Evolutionary conservation across 768 basidiomycete species (phyloP).

Genomic region (Collybia mongolica): DNA sequence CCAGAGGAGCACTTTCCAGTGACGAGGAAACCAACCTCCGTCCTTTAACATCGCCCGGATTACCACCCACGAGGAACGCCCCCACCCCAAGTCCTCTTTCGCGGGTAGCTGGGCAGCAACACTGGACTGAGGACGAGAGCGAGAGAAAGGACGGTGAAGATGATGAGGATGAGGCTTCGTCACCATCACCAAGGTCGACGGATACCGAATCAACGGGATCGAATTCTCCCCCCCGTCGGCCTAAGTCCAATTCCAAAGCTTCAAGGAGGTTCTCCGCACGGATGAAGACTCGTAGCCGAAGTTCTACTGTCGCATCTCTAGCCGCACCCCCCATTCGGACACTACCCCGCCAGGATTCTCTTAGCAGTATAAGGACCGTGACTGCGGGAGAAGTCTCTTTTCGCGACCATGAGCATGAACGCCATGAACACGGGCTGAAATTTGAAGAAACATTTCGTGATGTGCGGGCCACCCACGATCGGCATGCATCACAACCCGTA

Average conservation of each 20-base stretch:
- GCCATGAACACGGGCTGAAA: constrained; percentile 15
- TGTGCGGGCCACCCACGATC: constrained; percentile 22
- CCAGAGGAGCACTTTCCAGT: constrained; percentile 27
- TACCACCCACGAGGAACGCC: constrained; percentile 24
- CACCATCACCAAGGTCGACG: constrained; percentile 66
- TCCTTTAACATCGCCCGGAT: constrained; percentile 32
- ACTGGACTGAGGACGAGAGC: constrained; percentile 53
- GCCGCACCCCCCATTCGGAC: constrained; percentile 33
- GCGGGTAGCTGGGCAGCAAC: constrained; percentile 49
- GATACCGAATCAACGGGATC: constrained; percentile 55
- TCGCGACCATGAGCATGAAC: constrained; percentile 23
- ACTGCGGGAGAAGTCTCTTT: constrained; percentile 51
- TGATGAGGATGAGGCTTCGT: constrained; percentile 50
- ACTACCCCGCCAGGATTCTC: constrained; percentile 46
- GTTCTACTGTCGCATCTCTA: constrained; percentile 66
- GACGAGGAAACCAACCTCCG: constrained; percentile 31
- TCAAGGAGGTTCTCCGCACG: constrained; percentile 29
- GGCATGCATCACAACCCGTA: constrained; percentile 27
- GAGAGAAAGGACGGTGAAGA: constrained; percentile 29
- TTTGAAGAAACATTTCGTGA: constrained; percentile 27
- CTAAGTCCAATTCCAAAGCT: constrained; percentile 30
- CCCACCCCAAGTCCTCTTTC: constrained; percentile 69
- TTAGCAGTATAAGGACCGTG: constrained; percentile 72
- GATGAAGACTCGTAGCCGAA: constrained; percentile 52
- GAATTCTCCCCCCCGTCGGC: constrained; percentile 26